A percentile compares a stretch with the other conserved stretches of the same genome.
Evolutionary conservation across 768 basidiomycete genomes (phyloP).

Genomic region (Coprinopsis cinerea): DNA sequence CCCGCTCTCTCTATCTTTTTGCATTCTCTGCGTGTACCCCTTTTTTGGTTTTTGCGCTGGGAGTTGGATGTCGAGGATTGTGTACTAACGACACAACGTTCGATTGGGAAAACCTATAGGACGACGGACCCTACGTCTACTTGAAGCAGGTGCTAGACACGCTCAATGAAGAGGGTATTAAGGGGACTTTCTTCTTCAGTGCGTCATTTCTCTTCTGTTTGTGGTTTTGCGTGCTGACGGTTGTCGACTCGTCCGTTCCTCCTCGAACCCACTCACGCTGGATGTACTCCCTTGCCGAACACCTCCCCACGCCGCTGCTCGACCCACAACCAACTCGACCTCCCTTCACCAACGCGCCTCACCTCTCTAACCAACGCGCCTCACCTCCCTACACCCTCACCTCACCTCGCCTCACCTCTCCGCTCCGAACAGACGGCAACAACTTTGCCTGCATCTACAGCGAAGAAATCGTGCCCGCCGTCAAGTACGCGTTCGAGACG

Average conservation of each 20-base stretch:
- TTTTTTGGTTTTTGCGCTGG: neutral
- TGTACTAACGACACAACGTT: neutral
- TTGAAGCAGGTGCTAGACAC: constrained; percentile 32
- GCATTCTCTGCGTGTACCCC: neutral
- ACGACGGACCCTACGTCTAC: constrained; percentile 39
- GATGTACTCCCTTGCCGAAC: too few relatives aligned
- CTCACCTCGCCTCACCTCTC: neutral
- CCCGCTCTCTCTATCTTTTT: too few relatives aligned
- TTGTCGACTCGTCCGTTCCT: too few relatives aligned
- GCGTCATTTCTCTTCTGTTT: constrained; percentile 11
- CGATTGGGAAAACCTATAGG: constrained; percentile 21
- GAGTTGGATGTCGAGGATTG: neutral
- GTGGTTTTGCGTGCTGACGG: neutral
- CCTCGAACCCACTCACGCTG: too few relatives aligned
- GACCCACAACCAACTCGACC: too few relatives aligned
- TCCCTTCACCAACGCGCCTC: too few relatives aligned
- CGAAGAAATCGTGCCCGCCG: constrained; percentile 23
- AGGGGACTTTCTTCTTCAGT: constrained; percentile 43
- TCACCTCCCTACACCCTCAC: too few relatives aligned
- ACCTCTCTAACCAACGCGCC: too few relatives aligned
- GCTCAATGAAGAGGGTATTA: constrained; percentile 27
- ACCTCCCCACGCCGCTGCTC: too few relatives aligned
- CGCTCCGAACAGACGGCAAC: constrained; percentile 26
- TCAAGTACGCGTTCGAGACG: constrained; percentile 30
- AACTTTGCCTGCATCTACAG: constrained; percentile 40